Percentiles rank a stretch among this genome's conserved stretches.
Evolutionary conservation across 2,329 filamentous ascomycete genomes (phyloP).

Genomic region (Beauveria rudraprayagi): DNA sequence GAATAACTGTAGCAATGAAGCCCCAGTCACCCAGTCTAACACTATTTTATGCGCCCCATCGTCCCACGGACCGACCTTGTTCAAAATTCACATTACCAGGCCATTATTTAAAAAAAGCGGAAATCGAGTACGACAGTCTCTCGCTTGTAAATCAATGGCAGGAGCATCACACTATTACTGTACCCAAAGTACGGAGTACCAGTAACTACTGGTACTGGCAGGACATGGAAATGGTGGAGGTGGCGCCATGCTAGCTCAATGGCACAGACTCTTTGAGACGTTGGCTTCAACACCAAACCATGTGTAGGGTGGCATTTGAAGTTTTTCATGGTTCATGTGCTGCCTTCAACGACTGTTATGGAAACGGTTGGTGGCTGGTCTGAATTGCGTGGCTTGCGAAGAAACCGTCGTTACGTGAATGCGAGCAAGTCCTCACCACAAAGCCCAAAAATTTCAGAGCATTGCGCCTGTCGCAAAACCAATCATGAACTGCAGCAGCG

Average conservation of each 20-base stretch:
- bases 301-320: neutral
- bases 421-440: neutral
- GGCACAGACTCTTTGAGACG: constrained; percentile 3
- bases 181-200: neutral
- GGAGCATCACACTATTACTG: neutral
- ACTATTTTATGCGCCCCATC: neutral
- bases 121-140: neutral
- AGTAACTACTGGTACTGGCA: no score
- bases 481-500: neutral
- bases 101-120: neutral
- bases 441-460: neutral
- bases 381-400: neutral
- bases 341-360: neutral
- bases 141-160: neutral
- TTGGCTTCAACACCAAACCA: neutral
- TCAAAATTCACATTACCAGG: neutral
- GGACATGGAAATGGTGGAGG: neutral
- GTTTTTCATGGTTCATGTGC: neutral
- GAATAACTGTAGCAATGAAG: neutral
- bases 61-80: neutral
- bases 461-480: neutral
- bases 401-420: neutral
- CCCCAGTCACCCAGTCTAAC: neutral
- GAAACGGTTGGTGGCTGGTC: neutral
- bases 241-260: neutral